Evolutionary conservation across 805 yeast species (phyloP).

Genomic region (Candida endomychidarum): DNA sequence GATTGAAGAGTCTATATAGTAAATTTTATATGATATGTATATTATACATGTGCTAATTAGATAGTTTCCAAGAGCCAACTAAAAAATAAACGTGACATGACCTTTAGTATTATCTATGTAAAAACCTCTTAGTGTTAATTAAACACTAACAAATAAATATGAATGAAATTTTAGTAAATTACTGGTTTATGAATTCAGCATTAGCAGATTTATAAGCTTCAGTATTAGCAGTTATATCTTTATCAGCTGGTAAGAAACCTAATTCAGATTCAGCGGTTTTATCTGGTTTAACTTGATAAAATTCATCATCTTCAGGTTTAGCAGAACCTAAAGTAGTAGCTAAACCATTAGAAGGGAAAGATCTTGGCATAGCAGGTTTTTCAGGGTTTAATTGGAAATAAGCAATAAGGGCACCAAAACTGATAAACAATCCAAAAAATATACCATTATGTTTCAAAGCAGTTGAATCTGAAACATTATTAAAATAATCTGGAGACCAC

Average conservation of each 20-base stretch:
- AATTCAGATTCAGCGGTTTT: conserved; percentile 35
- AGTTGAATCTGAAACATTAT: conserved; percentile 54
- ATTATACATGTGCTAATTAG: conserved; percentile 10
- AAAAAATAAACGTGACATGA: too few species aligned
- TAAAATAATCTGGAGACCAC: conserved; percentile 83
- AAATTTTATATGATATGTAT: conserved; percentile 7
- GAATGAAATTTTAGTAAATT: conserved; percentile 4
- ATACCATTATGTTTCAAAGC: conserved; percentile 60
- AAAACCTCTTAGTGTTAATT: not conserved
- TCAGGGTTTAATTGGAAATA: conserved; percentile 56
- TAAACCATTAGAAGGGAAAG: conserved; percentile 73
- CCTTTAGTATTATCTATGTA: too few species aligned
- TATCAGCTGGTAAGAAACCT: conserved; percentile 35
- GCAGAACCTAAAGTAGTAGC: conserved; percentile 72
- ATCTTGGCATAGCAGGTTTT: conserved; percentile 73
- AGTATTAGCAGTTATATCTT: conserved; percentile 25
- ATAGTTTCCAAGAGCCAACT: too few species aligned
- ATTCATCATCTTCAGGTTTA: conserved; percentile 42
- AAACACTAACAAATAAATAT: not conserved
- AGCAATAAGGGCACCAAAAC: conserved; percentile 44
- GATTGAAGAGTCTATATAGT: too few species aligned
- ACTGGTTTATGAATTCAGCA: conserved; percentile 35
- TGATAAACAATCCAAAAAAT: conserved; percentile 42
- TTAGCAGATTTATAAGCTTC: conserved; percentile 35
- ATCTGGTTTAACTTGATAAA: conserved; percentile 44